phyloP scores from a whole-genome alignment of 306 rosid genomes.

The Vicia sativa region DNA sequence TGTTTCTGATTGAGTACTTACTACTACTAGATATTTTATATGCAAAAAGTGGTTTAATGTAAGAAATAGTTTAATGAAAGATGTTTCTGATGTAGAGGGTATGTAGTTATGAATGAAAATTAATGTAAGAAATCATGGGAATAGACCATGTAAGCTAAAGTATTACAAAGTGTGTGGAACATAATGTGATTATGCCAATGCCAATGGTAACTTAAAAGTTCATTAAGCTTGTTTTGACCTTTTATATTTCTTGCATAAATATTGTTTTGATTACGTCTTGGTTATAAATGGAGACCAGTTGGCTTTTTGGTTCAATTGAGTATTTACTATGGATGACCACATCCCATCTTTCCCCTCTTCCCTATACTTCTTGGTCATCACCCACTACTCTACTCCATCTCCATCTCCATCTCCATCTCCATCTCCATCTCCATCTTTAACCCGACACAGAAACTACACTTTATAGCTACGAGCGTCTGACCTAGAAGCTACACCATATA shows the following conservation, averaged over 20 bases:
- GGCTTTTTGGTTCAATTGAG: background rate
- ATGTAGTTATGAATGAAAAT: slow-evolving; percentile 5
- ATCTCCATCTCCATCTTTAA: too few relatives aligned
- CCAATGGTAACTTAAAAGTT: slow-evolving; percentile 25
- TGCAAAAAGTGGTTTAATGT: background rate
- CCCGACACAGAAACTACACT: too few relatives aligned
- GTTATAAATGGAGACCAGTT: background rate
- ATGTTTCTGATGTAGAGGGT: background rate
- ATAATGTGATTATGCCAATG: slow-evolving; percentile 4
- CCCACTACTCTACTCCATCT: background rate
- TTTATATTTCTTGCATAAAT: slow-evolving; percentile 2
- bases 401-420: too few relatives aligned
- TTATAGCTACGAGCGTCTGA: too few relatives aligned
- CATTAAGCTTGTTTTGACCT: background rate
- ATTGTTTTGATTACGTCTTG: background rate
- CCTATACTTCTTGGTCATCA: background rate
- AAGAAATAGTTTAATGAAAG: background rate
- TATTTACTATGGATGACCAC: too few relatives aligned
- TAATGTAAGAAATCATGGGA: slow-evolving; percentile 37
- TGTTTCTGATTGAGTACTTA: slow-evolving; percentile 43
- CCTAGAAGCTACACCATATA: too few relatives aligned
- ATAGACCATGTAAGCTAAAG: slow-evolving; percentile 19
- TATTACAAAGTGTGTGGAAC: background rate
- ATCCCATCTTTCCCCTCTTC: too few relatives aligned
- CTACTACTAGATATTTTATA: slow-evolving; percentile 6